phyloP scores from a whole-genome alignment of 2,329 filamentous ascomycete species.

The Phialemonium atrogriseum region DNA sequence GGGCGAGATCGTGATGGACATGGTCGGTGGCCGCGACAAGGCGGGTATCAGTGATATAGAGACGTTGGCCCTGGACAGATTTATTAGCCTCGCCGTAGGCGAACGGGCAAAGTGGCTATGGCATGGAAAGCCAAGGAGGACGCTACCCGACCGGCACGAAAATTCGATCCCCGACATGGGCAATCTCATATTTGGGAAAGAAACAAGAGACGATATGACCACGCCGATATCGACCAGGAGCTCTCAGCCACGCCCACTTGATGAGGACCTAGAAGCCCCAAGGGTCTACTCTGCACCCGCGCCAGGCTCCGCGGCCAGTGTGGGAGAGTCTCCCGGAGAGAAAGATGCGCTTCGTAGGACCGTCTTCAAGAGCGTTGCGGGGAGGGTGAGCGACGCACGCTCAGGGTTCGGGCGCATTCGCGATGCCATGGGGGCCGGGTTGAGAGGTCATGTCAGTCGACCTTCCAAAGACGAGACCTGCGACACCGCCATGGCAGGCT shows the following conservation, averaged over 20 bases:
- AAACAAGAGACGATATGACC: slow-evolving; percentile 31
- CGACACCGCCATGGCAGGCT: slow-evolving; percentile 19
- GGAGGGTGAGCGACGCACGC: slow-evolving; percentile 70
- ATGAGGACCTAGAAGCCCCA: slow-evolving; percentile 40
- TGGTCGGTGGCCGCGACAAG: slow-evolving; percentile 80
- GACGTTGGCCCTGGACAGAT: slow-evolving; percentile 79
- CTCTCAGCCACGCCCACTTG: slow-evolving; percentile 39
- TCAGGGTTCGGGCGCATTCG: slow-evolving; percentile 80
- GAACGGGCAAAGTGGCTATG: slow-evolving; percentile 90
- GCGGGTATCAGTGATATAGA: slow-evolving; percentile 88
- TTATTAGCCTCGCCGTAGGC: slow-evolving; percentile 69
- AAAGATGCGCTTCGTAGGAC: slow-evolving; percentile 54
- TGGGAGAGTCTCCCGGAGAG: slow-evolving; percentile 40
- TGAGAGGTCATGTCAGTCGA: slow-evolving; percentile 44
- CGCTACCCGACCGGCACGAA: slow-evolving; percentile 35
- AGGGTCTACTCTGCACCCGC: slow-evolving; percentile 35
- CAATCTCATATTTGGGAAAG: slow-evolving; percentile 45
- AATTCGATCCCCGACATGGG: slow-evolving; percentile 35
- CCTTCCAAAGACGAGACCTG: slow-evolving; percentile 49
- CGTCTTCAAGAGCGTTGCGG: slow-evolving; percentile 72
- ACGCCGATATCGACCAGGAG: slow-evolving; percentile 28
- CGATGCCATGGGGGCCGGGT: slow-evolving; percentile 62
- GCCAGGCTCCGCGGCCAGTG: slow-evolving; percentile 35
- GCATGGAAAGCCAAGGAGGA: slow-evolving; percentile 79
- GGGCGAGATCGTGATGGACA: slow-evolving; percentile 91